These are phyloP conservation scores for Podospora fimiseda DNA, from an alignment of 495 filamentous ascomycete species.

Conservation along the genomic window DNA sequence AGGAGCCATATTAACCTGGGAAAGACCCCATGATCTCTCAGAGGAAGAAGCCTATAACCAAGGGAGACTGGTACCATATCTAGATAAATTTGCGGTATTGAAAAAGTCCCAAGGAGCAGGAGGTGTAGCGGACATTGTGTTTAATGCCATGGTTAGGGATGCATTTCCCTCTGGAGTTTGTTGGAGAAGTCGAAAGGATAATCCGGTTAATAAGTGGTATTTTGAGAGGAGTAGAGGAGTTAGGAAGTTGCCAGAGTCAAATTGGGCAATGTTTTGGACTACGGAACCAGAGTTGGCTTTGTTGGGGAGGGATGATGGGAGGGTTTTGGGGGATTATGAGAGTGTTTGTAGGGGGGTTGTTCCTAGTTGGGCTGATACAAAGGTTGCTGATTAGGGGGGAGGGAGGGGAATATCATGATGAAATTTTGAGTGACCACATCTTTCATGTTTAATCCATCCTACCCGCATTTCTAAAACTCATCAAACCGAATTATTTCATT, in stretches of 20 bases:
- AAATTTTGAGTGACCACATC: too few relatives aligned
- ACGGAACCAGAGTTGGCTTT: conserved; percentile 51
- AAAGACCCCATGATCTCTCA: conserved; percentile 57
- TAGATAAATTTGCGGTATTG: conserved; percentile 96
- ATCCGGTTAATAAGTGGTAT: conserved; percentile 92
- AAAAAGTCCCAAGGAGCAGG: conserved; percentile 83
- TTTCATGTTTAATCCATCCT: too few relatives aligned
- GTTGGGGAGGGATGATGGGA: conserved; percentile 38
- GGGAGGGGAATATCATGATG: too few relatives aligned
- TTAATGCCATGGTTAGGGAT: conserved; percentile 85
- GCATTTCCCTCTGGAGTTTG: conserved; percentile 77
- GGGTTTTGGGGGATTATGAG: conserved; percentile 71
- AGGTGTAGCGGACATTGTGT: conserved; percentile 90
- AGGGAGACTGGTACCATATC: conserved; percentile 72
- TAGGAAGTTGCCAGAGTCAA: conserved; percentile 66
- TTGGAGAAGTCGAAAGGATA: conserved; percentile 74
- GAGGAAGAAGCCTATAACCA: conserved; percentile 48
- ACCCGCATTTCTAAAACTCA: too few relatives aligned
- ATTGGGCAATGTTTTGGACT: conserved; percentile 99
- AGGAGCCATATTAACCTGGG: conserved; percentile 92
- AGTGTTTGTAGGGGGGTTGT: conserved; percentile 70
- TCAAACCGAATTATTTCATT: too few relatives aligned
- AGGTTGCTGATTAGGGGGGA: conserved; percentile 53
- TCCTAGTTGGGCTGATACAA: conserved; percentile 77
- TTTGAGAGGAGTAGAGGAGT: conserved; percentile 82